Evolutionary conservation across 805 yeast genomes (phyloP).

Genomic region (Candida morakotiae): DNA sequence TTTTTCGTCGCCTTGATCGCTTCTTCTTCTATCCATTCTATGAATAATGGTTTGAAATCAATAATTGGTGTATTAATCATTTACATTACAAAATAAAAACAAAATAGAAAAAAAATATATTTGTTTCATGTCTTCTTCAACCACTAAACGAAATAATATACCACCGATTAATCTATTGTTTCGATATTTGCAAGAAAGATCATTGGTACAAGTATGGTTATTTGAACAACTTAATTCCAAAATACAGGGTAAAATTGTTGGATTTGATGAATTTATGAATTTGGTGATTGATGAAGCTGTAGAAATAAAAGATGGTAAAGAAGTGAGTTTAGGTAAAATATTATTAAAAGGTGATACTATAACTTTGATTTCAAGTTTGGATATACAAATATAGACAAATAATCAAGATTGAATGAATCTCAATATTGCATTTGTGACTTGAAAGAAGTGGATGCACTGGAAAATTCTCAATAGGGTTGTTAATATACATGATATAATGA

Average conservation of each 20-base stretch:
- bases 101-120: background rate
- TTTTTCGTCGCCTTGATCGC: conserved; percentile 40
- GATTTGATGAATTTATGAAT: conserved; percentile 98
- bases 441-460: too few relatives aligned
- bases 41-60: conserved; percentile 33
- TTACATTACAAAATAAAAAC: background rate
- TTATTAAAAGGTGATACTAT: conserved; percentile 92
- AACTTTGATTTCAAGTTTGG: conserved; percentile 55
- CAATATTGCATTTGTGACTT: too few relatives aligned
- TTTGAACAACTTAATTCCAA: conserved; percentile 77
- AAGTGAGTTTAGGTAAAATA: conserved; percentile 64
- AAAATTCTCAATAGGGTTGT: too few relatives aligned
- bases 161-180: conserved; percentile 93
- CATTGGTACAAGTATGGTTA: conserved; percentile 80
- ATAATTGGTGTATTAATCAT: background rate
- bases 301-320: conserved; percentile 59
- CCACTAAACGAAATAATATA: conserved; percentile 44
- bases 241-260: conserved; percentile 79
- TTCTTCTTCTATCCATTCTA: conserved; percentile 57
- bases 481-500: too few relatives aligned
- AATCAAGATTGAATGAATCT: conserved; percentile 3
- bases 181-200: conserved; percentile 78
- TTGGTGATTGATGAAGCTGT: conserved; percentile 55
- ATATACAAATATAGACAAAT: conserved; percentile 14
- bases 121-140: conserved; percentile 7